Conservation (phyloP, 768 basidiomycete species). For the Holtermannia corniformis region DNA sequence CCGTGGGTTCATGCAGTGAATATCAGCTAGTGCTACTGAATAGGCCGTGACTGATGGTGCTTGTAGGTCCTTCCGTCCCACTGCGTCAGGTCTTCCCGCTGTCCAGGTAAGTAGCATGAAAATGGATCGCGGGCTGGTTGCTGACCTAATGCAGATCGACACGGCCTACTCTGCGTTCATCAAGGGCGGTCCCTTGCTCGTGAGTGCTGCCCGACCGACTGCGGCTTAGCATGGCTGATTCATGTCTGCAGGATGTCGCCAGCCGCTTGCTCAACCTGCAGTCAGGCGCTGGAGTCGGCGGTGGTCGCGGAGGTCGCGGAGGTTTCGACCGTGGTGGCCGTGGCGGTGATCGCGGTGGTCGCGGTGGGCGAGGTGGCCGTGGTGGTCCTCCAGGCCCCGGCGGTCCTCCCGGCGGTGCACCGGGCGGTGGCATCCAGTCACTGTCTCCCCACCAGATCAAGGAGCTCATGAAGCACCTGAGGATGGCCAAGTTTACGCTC, state of each 20-base stretch:
- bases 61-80: neutral
- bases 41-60: neutral
- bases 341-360: conserved; percentile 11
- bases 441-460: neutral
- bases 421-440: neutral
- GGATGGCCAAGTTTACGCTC: conserved; percentile 25
- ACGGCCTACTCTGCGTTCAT: conserved; percentile 40
- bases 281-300: conserved; percentile 10
- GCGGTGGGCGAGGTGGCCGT: conserved; percentile 25
- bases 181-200: conserved; percentile 30
- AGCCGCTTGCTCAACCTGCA: conserved; percentile 19
- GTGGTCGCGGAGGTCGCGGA: conserved; percentile 9
- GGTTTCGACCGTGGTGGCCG: conserved; percentile 10
- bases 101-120: too few species aligned
- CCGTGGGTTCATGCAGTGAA: conserved; percentile 40
- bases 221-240: too few species aligned
- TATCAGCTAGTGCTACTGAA: neutral
- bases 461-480: conserved; percentile 11
- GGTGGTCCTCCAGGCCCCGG: neutral
- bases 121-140: too few species aligned
- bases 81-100: neutral
- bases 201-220: too few species aligned
- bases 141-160: conserved; percentile 26
- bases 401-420: neutral
- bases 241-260: too few species aligned